Conservation (phyloP, 176 grass and related monocot genomes). For the Puya raimondii region DNA sequence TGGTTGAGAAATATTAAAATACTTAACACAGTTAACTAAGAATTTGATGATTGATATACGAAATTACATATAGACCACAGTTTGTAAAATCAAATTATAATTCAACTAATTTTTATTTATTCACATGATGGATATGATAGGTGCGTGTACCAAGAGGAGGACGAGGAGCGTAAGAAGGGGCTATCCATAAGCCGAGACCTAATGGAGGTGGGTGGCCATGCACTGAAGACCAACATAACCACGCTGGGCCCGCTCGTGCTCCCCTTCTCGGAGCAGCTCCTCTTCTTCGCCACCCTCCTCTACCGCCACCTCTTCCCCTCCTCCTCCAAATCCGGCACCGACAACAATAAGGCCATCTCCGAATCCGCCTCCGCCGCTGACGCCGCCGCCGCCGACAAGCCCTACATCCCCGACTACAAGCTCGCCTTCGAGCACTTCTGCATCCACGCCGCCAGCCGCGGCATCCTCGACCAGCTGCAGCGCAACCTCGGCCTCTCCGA, state of each 20-base stretch:
- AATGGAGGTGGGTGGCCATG: constrained; percentile 81
- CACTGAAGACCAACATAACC: constrained; percentile 99
- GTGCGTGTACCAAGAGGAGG: constrained; percentile 97
- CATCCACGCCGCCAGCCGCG: constrained; percentile 87
- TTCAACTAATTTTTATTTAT: background rate
- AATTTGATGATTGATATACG: no score
- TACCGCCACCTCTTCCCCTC: constrained; percentile 85
- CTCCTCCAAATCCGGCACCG: constrained; percentile 3
- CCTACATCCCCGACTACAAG: constrained; percentile 98
- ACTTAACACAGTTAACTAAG: no score
- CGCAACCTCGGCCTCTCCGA: constrained; percentile 64
- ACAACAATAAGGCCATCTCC: constrained; percentile 5
- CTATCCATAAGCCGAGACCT: constrained; percentile 92
- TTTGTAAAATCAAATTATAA: background rate
- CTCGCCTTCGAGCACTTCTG: constrained; percentile 96
- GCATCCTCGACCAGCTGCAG: constrained; percentile 92
- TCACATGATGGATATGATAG: constrained; percentile 1
- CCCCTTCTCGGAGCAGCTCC: constrained; percentile 88
- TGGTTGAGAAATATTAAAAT: no score
- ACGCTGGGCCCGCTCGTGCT: constrained; percentile 84
- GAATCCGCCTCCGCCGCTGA: background rate
- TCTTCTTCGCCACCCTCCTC: constrained; percentile 85
- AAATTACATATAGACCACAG: no score
- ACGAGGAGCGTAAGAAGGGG: constrained; percentile 86
- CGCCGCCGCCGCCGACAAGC: constrained; percentile 30